Percentiles rank a stretch among this genome's conserved stretches.
phyloP scores from a whole-genome alignment of 352 stramenopile genomes.

The Pythium plurisporium region DNA sequence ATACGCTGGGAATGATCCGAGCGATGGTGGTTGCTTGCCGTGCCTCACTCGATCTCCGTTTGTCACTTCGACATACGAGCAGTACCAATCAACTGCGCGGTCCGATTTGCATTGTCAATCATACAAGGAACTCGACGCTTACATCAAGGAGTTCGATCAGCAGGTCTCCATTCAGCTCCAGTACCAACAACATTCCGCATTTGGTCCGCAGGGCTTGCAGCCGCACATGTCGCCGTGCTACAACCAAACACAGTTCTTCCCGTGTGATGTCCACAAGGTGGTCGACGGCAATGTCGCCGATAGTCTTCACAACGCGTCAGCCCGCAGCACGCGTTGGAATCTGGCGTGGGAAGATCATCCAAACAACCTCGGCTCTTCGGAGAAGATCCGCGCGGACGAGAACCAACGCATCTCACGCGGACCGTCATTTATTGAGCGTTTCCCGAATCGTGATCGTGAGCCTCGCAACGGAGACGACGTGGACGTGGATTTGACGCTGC shows the following conservation, averaged over 20 bases:
- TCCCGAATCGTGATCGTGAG: conserved; percentile 41
- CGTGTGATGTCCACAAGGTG: conserved; percentile 73
- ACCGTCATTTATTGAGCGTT: conserved; percentile 64
- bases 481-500: conserved; percentile 21
- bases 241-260: conserved; percentile 80
- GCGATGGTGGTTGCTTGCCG: conserved; percentile 47
- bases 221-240: conserved; percentile 75
- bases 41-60: conserved; percentile 62
- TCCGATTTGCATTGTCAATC: conserved; percentile 40
- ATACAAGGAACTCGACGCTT: conserved; percentile 71
- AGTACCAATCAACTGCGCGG: conserved; percentile 35
- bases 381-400: conserved; percentile 59
- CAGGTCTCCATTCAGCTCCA: conserved; percentile 73
- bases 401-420: conserved; percentile 36
- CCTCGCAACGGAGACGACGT: conserved; percentile 2
- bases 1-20: conserved; percentile 34
- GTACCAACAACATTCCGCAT: conserved; percentile 65
- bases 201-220: conserved; percentile 57
- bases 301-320: conserved; percentile 29
- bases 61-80: conserved; percentile 31
- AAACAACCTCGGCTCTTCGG: conserved; percentile 54
- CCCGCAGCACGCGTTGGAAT: conserved; percentile 35
- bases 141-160: conserved; percentile 79
- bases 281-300: conserved; percentile 61
- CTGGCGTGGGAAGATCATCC: conserved; percentile 58